These are phyloP conservation scores for Diutina scorzettiae DNA, from an alignment of 1,139 yeast genomes.

Conservation along the genomic window DNA sequence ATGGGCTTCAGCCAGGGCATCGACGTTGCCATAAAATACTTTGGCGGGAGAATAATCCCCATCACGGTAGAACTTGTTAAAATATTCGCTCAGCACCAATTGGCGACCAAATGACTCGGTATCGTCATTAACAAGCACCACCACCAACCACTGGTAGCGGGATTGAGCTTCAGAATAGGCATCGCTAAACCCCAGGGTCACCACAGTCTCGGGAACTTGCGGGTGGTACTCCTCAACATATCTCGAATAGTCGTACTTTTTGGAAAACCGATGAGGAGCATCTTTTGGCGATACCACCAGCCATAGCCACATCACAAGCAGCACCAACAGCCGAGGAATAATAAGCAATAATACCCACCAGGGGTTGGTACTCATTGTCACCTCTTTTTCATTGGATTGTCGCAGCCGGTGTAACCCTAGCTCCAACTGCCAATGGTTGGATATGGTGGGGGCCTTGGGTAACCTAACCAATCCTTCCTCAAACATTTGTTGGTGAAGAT, in stretches of 20 bases:
- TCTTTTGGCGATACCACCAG: neutral
- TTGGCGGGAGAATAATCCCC: slow-evolving; percentile 27
- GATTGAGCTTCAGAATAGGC: neutral
- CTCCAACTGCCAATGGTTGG: slow-evolving; percentile 4
- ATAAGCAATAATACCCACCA: slow-evolving; percentile 2
- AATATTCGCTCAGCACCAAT: slow-evolving; percentile 17
- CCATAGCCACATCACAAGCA: slow-evolving; percentile 4
- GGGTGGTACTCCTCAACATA: neutral
- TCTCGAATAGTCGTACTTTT: neutral
- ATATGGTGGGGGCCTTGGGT: neutral
- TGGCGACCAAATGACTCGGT: slow-evolving; percentile 17
- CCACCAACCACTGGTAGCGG: slow-evolving; percentile 15
- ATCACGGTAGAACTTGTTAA: slow-evolving; percentile 21
- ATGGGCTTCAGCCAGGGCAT: slow-evolving; percentile 35
- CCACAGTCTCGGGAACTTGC: neutral
- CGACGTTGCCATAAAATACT: slow-evolving; percentile 29
- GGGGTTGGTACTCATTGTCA: neutral
- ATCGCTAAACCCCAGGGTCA: neutral
- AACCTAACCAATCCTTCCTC: neutral
- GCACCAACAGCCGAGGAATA: neutral
- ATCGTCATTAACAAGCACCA: slow-evolving; percentile 25
- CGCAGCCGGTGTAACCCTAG: slow-evolving; percentile 2
- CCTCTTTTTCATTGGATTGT: neutral
- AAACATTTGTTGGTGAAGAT: slow-evolving; percentile 4
- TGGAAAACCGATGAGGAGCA: neutral